Base-by-base conservation (phyloP, 2,329 filamentous ascomycete genomes). In the Botryotinia calthae region DNA sequence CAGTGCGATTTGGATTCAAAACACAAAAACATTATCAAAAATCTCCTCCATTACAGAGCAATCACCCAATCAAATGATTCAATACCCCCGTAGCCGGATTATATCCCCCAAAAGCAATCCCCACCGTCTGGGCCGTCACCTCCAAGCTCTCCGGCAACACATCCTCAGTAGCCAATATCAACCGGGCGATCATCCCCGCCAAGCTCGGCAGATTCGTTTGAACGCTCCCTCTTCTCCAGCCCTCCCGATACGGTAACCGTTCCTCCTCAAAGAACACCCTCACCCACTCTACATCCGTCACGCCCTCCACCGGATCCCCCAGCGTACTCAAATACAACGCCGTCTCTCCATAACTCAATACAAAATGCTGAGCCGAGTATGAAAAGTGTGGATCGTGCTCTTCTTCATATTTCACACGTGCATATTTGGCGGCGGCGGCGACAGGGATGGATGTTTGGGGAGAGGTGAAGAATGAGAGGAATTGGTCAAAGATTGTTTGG, bases 181-280 rank as follows among this genome's bases (percentile, higher is more conserved):
- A 85, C 81, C 93, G 94, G 77, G 97, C 84, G 2, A 96, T 91
- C 4, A 87, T 86, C 18, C 96, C 84, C 0, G 91, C 91, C 85
- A 96, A 87, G 14, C 97, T 86, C 70, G 82, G 89, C 5, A 95
- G 85, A 61, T 72, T 74, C 71, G 93, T 93, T 51, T 69, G 66
- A 56, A 12, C 16, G 12, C 14, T 2, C 22, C 44, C 48, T 80
- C 95, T 93, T 0, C 63, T 73, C 64, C 44, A 44, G 63, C 51
- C 70, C 10, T 63, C 68, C 63, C 28, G 34, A 54, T 70, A 56
- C 40, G 22, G 66, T 66, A 31, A n/a, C n/a, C 70, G 73, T 62
- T 22, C 67, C 72, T 31, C 64, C 68, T 56, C 63, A 65, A 65
- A 51, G 7, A 65, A 51, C 18, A 51, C 63, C 63, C 22, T 51